A percentile compares a stretch with the other conserved stretches of the same genome.
Conservation (phyloP, 164 flowering plant genomes). For the Tinospora cordifolia region DNA sequence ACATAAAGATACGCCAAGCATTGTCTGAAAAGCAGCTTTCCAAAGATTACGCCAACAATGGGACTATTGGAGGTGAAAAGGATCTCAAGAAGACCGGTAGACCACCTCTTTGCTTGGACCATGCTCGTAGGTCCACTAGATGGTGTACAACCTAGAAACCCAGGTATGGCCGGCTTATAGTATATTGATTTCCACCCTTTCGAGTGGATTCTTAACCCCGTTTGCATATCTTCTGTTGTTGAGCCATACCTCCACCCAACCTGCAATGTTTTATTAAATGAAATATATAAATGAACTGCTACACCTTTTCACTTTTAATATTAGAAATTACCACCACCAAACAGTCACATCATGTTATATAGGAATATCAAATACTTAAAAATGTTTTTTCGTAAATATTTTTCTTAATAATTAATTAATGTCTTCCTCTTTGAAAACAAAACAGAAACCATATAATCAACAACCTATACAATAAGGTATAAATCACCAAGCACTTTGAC, state of each 20-base stretch:
- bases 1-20: conserved; percentile 25
- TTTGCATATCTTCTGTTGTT: conserved; percentile 40
- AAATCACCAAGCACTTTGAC: too few species aligned
- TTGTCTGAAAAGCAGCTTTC: conserved; percentile 35
- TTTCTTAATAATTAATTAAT: too few species aligned
- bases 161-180: conserved; percentile 29
- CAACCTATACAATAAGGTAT: too few species aligned
- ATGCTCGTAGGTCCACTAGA: conserved; percentile 23
- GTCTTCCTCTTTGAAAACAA: too few species aligned
- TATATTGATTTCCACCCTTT: conserved; percentile 37
- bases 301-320: too few species aligned
- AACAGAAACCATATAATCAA: too few species aligned
- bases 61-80: conserved; percentile 32
- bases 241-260: conserved; percentile 60
- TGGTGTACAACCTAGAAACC: conserved; percentile 53
- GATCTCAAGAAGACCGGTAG: conserved; percentile 44
- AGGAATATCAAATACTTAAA: too few species aligned
- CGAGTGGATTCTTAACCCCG: conserved; percentile 44
- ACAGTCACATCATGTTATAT: too few species aligned
- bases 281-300: too few species aligned
- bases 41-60: conserved; percentile 14
- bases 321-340: too few species aligned
- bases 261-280: conserved; percentile 17
- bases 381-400: too few species aligned
- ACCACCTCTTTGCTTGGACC: conserved; percentile 17